Conservation (phyloP, 2,329 filamentous ascomycete genomes). For the Aaosphaeria arxii region DNA sequence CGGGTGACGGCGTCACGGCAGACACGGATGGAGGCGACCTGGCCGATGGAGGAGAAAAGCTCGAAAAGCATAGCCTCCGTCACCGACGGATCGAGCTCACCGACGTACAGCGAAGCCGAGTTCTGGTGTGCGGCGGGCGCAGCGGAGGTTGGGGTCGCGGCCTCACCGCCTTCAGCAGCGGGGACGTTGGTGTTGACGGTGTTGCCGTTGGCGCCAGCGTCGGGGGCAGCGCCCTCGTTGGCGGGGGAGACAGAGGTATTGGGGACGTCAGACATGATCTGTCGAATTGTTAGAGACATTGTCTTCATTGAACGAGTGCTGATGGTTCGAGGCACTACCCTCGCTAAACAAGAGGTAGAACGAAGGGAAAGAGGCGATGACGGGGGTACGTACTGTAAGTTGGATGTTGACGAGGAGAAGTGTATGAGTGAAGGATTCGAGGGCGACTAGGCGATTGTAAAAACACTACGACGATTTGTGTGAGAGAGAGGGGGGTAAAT, state of each 20-base stretch:
- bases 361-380: too few species aligned
- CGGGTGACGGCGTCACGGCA: conserved; percentile 98
- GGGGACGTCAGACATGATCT: conserved; percentile 44
- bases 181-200: conserved; percentile 71
- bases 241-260: conserved; percentile 47
- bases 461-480: too few species aligned
- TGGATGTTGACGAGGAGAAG: too few species aligned
- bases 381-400: too few species aligned
- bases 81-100: conserved; percentile 95
- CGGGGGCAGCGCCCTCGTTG: conserved; percentile 73
- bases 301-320: too few species aligned
- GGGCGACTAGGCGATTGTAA: too few species aligned
- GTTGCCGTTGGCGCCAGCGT: conserved; percentile 61
- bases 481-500: too few species aligned
- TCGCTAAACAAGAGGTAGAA: too few species aligned
- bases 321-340: too few species aligned
- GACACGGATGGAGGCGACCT: conserved; percentile 98
- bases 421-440: too few species aligned
- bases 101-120: conserved; percentile 97
- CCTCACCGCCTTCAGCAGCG: conserved; percentile 63
- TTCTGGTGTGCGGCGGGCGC: conserved; percentile 77
- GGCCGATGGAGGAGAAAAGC: conserved; percentile 98
- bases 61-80: conserved; percentile 99
- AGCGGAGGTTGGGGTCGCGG: conserved; percentile 68
- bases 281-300: conserved; percentile 7